Evolutionary conservation across 345 rosid species (phyloP).

Genomic region (Toxicodendron radicans): DNA sequence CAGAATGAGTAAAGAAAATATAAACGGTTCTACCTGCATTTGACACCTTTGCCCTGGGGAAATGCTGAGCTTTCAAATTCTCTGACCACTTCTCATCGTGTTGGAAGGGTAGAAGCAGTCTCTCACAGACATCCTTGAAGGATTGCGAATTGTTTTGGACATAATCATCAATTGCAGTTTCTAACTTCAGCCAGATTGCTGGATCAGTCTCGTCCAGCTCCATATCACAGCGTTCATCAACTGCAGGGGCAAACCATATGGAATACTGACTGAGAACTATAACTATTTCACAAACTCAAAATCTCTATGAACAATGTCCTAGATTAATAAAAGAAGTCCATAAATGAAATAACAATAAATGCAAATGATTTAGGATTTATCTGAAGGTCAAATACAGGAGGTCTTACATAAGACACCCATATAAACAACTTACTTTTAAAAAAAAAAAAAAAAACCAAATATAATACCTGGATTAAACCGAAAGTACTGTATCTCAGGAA

Average conservation of each 20-base stretch:
- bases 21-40: constrained; percentile 38
- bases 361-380: neutral
- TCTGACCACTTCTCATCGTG: constrained; percentile 72
- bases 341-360: constrained; percentile 2
- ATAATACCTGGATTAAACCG: constrained; percentile 86
- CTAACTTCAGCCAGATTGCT: constrained; percentile 85
- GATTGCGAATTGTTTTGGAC: constrained; percentile 67
- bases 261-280: constrained; percentile 18
- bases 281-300: constrained; percentile 14
- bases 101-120: constrained; percentile 73
- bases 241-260: constrained; percentile 39
- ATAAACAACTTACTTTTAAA: neutral
- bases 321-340: neutral
- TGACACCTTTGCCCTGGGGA: constrained; percentile 35
- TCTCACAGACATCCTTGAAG: constrained; percentile 69
- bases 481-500: constrained; percentile 88
- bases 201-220: constrained; percentile 99
- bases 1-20: constrained; percentile 3
- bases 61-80: constrained; percentile 50
- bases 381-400: neutral
- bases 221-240: constrained; percentile 97
- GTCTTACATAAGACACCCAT: neutral
- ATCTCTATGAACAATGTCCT: neutral
- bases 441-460: neutral
- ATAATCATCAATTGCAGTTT: constrained; percentile 81